Evolutionary conservation across 2,329 filamentous ascomycete genomes (phyloP), one percentile per base, ranked within the genome.

Genomic region (Fusarium sp.): DNA sequence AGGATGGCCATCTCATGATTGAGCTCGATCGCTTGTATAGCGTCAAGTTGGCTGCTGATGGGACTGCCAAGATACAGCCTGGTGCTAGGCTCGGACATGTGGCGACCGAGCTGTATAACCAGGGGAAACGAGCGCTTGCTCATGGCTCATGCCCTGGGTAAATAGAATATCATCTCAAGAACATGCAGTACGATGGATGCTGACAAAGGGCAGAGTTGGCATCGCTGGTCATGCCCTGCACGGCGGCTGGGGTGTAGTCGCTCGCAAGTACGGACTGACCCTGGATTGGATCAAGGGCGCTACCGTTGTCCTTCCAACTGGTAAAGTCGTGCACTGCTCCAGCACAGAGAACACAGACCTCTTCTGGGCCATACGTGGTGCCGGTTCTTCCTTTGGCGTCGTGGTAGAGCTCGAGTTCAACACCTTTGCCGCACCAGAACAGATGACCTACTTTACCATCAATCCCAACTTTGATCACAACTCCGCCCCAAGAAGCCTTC

Each of bases 81-180:
- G 84, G 84, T 12, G 78, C 83, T 0, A 74, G 83, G 10, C 73
- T 86, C 3, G 84, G 83, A 2, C 78, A 81, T 19, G 74, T 83
- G 2, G 79, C 79, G 0, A 73, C 65, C 4, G 75, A 79, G 67
- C 71, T 82, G 0, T 77, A 74, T 46, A 69, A 72, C 29, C 78
- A 80, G 46, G 79, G 78, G 1, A 72, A 65, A 67, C 77, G 70
- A 4, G 81, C 79, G 5, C 73, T 85, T 6, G 75, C 79, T 35
- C 82, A 85, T 53, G 82, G 83, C 28, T 83, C 82, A 6, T 85
- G 83, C 64, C 81, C 82, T 2, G 80, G 77, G 81, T 82, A 65
- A 72, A 77, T 58, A 1, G 6, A 32, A 2, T 9, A 11, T n/a
- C 11, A 2, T 34, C 13, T 1, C 7, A 1, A 12, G 6, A 15